Conservation (phyloP, 2,329 filamentous ascomycete genomes). For the Colletotrichum paranaense region DNA sequence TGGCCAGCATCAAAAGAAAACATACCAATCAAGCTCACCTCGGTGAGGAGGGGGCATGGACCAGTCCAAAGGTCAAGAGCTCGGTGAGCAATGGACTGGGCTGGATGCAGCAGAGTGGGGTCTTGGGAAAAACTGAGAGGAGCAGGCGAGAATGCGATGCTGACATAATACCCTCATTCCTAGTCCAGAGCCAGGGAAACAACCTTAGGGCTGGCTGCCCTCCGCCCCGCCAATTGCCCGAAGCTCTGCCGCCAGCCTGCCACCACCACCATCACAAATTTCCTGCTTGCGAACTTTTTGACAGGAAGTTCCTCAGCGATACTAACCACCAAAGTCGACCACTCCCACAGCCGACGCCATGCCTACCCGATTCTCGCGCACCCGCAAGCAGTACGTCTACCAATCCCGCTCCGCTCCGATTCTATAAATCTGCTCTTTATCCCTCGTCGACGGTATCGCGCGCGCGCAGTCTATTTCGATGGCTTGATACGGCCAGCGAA, state of each 20-base stretch:
- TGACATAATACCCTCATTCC: not conserved
- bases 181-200: not conserved
- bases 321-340: conserved; percentile 49
- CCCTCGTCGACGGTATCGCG: conserved; percentile 12
- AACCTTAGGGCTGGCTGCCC: conserved; percentile 55
- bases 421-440: conserved; percentile 21
- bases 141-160: not conserved
- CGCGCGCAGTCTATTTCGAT: not conserved
- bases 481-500: conserved; percentile 35
- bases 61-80: not conserved
- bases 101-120: not conserved
- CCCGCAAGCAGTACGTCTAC: conserved; percentile 78
- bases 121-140: too few relatives aligned
- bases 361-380: conserved; percentile 80
- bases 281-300: conserved; percentile 39
- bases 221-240: conserved; percentile 49
- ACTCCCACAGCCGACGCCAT: conserved; percentile 35
- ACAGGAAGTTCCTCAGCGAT: conserved; percentile 46
- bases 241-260: conserved; percentile 46
- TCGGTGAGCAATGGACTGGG: not conserved
- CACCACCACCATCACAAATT: conserved; percentile 52
- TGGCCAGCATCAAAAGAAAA: not conserved
- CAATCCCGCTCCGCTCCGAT: conserved; percentile 22
- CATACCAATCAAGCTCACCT: not conserved
- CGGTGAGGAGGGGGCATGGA: not conserved